These are phyloP conservation scores for Viola pubescens DNA, from an alignment of 441 rosid genomes.

Conservation along the genomic window DNA sequence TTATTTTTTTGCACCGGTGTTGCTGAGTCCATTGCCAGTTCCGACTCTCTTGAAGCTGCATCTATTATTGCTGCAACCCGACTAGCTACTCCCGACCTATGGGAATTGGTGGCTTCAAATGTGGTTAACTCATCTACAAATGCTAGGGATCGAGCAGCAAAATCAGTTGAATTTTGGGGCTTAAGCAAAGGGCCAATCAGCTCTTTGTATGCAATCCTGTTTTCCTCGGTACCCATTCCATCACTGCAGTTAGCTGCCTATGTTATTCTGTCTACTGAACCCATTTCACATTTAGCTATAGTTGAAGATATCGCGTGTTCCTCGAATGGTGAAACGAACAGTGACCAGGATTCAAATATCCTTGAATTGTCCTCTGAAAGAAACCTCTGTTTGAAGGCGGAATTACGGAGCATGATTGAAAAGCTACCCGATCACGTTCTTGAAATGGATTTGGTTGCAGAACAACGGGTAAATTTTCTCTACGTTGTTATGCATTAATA, in stretches of 20 bases:
- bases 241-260: conserved; percentile 78
- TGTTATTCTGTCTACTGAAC: conserved; percentile 69
- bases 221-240: conserved; percentile 60
- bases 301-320: conserved; percentile 24
- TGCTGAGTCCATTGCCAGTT: conserved; percentile 72
- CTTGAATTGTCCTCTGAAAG: conserved; percentile 46
- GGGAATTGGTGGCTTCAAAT: conserved; percentile 75
- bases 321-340: conserved; percentile 30
- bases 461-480: conserved; percentile 78
- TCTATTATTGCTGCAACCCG: conserved; percentile 58
- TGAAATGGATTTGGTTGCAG: conserved; percentile 60
- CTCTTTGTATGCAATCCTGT: conserved; percentile 75
- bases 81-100: conserved; percentile 45
- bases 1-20: conserved; percentile 82
- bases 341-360: conserved; percentile 35
- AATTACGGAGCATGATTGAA: conserved; percentile 62
- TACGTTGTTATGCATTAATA: too few species aligned
- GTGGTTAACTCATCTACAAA: conserved; percentile 51
- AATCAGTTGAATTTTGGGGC: conserved; percentile 87
- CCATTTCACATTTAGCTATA: conserved; percentile 64
- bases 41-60: conserved; percentile 56
- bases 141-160: conserved; percentile 77
- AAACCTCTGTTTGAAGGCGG: conserved; percentile 52
- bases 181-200: conserved; percentile 68
- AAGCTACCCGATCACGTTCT: conserved; percentile 57